A percentile compares a stretch with the other conserved stretches of the same genome.
Evolutionary conservation across 2,329 filamentous ascomycete genomes (phyloP).

Genomic region (Aspergillus quadricinctus): DNA sequence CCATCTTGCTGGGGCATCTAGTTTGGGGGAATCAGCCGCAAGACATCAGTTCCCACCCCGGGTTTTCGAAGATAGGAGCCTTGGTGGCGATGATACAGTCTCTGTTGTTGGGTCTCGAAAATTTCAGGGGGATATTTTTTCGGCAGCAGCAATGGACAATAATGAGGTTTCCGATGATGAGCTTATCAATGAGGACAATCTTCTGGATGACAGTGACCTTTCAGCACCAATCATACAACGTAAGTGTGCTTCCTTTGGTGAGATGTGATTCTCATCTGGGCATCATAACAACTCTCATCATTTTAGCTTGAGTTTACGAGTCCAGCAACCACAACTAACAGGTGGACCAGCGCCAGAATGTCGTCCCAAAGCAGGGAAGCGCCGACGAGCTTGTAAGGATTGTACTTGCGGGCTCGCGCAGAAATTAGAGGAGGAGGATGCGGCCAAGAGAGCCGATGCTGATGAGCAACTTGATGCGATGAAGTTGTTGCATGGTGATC

Average conservation of each 20-base stretch:
- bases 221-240: slow-evolving; percentile 72
- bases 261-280: neutral
- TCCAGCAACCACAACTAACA: slow-evolving; percentile 4
- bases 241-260: slow-evolving; percentile 47
- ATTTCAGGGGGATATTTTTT: neutral
- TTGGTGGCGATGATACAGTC: slow-evolving; percentile 19
- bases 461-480: slow-evolving; percentile 55
- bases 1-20: neutral
- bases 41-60: neutral
- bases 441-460: slow-evolving; percentile 59
- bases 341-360: slow-evolving; percentile 68
- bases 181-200: slow-evolving; percentile 82
- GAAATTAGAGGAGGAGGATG: slow-evolving; percentile 80
- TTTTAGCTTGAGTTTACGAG: neutral
- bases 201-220: slow-evolving; percentile 82
- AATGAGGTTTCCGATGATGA: slow-evolving; percentile 64
- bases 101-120: neutral
- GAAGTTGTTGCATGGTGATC: slow-evolving; percentile 68
- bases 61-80: slow-evolving; percentile 35
- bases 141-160: neutral
- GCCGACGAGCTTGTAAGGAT: slow-evolving; percentile 93
- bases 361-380: slow-evolving; percentile 71
- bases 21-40: neutral
- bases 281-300: slow-evolving; percentile 3
- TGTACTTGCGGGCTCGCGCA: slow-evolving; percentile 92